Conservation (phyloP, 176 grass and related monocot species). For the Sorghum bicolor region DNA sequence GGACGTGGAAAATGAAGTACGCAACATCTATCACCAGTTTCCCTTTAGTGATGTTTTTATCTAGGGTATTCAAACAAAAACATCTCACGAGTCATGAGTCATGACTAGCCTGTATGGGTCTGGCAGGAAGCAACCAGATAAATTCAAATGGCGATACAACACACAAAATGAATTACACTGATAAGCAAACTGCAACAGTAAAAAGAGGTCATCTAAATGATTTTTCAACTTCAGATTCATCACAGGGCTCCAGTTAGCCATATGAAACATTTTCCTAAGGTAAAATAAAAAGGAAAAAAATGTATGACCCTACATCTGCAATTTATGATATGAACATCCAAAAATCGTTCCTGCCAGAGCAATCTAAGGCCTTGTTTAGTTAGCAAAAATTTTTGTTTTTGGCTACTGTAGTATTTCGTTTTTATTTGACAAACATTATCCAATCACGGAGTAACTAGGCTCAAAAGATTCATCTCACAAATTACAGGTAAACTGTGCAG, state of each 20-base stretch:
- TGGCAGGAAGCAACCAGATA: background rate
- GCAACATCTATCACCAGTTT: conserved; percentile 65
- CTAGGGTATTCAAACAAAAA: conserved; percentile 36
- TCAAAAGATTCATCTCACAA: too few relatives aligned
- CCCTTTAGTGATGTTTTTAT: conserved; percentile 45
- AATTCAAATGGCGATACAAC: background rate
- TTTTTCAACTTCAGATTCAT: background rate
- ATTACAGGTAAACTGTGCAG: too few relatives aligned
- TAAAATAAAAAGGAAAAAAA: background rate
- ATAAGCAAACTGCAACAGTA: background rate
- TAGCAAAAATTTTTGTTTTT: too few relatives aligned
- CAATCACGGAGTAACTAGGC: too few relatives aligned
- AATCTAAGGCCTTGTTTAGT: too few relatives aligned
- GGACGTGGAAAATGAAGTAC: conserved; percentile 64
- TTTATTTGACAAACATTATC: too few relatives aligned
- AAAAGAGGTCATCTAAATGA: background rate
- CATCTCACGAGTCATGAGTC: background rate
- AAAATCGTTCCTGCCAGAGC: background rate
- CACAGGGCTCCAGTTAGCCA: background rate
- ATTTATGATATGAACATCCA: background rate
- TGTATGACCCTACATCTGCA: background rate
- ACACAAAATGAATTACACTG: background rate
- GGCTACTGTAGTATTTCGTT: too few relatives aligned
- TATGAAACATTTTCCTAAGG: background rate
- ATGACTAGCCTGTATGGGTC: background rate